A percentile compares a stretch with the other conserved stretches of the same genome.
Evolutionary conservation across 495 filamentous ascomycete genomes (phyloP).

Genomic region (Diplogelasinospora grovesii): DNA sequence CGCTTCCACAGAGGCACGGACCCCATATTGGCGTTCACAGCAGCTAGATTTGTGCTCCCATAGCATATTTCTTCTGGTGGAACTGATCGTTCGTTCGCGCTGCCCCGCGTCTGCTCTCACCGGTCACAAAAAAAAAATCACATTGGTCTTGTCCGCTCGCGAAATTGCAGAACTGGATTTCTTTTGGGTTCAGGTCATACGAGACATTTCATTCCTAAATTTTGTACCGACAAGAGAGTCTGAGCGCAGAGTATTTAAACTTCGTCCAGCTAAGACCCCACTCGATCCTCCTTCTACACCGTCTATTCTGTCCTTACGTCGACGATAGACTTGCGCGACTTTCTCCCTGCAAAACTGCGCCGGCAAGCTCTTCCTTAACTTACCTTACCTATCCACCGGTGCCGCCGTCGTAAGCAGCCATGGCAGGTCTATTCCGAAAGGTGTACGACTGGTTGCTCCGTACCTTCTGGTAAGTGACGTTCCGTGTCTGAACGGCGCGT

Average conservation of each 20-base stretch:
- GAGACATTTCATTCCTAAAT: slow-evolving; percentile 42
- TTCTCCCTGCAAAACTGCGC: slow-evolving; percentile 3
- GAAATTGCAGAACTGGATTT: slow-evolving; percentile 20
- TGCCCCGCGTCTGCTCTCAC: slow-evolving; percentile 21
- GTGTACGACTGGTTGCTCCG: slow-evolving; percentile 98
- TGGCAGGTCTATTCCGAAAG: slow-evolving; percentile 59
- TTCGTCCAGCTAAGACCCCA: slow-evolving; percentile 15
- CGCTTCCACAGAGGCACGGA: slow-evolving; percentile 28
- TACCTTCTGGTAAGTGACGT: slow-evolving; percentile 93
- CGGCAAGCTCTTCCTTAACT: slow-evolving; percentile 15
- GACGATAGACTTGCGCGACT: slow-evolving; percentile 11
- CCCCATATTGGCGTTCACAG: slow-evolving; percentile 24
- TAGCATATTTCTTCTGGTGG: slow-evolving; percentile 18
- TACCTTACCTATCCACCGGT: slow-evolving; percentile 8
- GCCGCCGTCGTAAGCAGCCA: slow-evolving; percentile 10
- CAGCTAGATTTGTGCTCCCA: slow-evolving; percentile 23
- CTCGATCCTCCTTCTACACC: slow-evolving; percentile 14
- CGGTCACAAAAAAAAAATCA: slow-evolving; percentile 20
- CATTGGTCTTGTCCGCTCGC: slow-evolving; percentile 20
- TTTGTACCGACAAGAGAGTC: slow-evolving; percentile 26
- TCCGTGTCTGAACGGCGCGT: slow-evolving; percentile 3
- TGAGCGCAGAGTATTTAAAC: slow-evolving; percentile 36
- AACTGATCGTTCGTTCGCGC: slow-evolving; percentile 20
- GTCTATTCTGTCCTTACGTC: slow-evolving; percentile 7
- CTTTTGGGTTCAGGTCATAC: slow-evolving; percentile 30